Conservation (phyloP, 495 filamentous ascomycete species). For the Podospora bellae-mahoneyi region DNA sequence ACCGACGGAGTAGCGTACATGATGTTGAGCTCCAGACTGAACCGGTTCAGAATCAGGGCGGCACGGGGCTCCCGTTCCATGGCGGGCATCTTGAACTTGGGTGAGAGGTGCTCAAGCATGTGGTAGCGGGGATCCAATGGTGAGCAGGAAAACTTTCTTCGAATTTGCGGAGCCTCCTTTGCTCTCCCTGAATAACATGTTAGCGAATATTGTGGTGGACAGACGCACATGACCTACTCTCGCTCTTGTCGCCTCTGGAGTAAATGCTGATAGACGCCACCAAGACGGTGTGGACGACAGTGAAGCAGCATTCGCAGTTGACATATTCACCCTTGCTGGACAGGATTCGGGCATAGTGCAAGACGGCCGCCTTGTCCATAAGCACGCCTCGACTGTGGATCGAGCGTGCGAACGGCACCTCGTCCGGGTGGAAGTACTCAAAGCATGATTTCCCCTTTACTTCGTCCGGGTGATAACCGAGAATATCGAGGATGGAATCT, state of each 20-base stretch:
- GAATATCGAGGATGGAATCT: conserved; percentile 75
- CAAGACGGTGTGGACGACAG: conserved; percentile 80
- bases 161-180: conserved; percentile 73
- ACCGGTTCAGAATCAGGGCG: conserved; percentile 82
- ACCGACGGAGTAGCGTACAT: conserved; percentile 84
- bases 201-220: not conserved
- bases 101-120: conserved; percentile 81
- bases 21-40: conserved; percentile 75
- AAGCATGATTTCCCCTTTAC: conserved; percentile 75
- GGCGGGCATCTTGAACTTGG: conserved; percentile 69
- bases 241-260: conserved; percentile 61
- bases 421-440: conserved; percentile 82
- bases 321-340: conserved; percentile 69
- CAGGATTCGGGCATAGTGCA: conserved; percentile 73
- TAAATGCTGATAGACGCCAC: conserved; percentile 85
- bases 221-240: conserved; percentile 52
- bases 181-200: conserved; percentile 59
- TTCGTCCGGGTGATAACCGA: conserved; percentile 75
- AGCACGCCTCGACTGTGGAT: conserved; percentile 70
- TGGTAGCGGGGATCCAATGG: conserved; percentile 84
- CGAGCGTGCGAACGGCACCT: conserved; percentile 70
- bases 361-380: conserved; percentile 80
- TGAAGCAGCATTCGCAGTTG: conserved; percentile 86
- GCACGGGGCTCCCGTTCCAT: conserved; percentile 74
- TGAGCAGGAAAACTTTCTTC: conserved; percentile 74